Percentiles rank a stretch among this genome's conserved stretches.
Evolutionary conservation across 305 asterid genomes (phyloP).

Genomic region (Monarda citriodora): DNA sequence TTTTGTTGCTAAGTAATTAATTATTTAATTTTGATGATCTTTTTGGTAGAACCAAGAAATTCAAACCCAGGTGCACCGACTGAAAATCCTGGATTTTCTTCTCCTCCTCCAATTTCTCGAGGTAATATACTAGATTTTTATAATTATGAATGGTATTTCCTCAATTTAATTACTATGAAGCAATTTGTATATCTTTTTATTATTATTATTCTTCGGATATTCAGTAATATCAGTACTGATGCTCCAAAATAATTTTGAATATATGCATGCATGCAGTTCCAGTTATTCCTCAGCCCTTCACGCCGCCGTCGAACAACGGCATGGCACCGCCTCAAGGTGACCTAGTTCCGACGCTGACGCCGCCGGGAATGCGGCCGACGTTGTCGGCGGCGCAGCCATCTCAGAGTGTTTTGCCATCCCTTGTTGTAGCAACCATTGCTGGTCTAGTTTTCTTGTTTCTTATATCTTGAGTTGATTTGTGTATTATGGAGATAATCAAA

Average conservation of each 20-base stretch:
- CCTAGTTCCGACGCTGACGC: slow-evolving; percentile 46
- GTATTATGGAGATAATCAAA: slow-evolving; percentile 11
- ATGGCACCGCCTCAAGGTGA: slow-evolving; percentile 20
- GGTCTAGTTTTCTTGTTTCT: slow-evolving; percentile 28
- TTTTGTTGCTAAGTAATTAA: neutral
- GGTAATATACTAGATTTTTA: slow-evolving; percentile 14
- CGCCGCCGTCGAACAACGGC: slow-evolving; percentile 31
- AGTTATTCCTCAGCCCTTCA: slow-evolving; percentile 33
- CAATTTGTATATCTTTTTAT: no score
- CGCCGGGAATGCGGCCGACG: slow-evolving; percentile 59
- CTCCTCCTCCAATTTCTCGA: slow-evolving; percentile 29
- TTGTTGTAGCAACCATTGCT: slow-evolving; percentile 30
- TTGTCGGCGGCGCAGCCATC: slow-evolving; percentile 38
- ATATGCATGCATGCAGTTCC: slow-evolving; percentile 34
- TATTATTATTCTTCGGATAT: no score
- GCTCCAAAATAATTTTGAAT: no score
- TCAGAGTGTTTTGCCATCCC: slow-evolving; percentile 31
- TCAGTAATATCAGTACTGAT: neutral
- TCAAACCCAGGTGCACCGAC: slow-evolving; percentile 24
- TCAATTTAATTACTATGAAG: no score
- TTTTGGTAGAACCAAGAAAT: slow-evolving; percentile 32
- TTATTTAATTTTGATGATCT: neutral
- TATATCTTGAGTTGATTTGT: slow-evolving; percentile 5
- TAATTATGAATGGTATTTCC: no score
- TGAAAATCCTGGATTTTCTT: slow-evolving; percentile 26